phyloP scores from a whole-genome alignment of 139 green algal genomes.

The Asterochloris sp. region DNA sequence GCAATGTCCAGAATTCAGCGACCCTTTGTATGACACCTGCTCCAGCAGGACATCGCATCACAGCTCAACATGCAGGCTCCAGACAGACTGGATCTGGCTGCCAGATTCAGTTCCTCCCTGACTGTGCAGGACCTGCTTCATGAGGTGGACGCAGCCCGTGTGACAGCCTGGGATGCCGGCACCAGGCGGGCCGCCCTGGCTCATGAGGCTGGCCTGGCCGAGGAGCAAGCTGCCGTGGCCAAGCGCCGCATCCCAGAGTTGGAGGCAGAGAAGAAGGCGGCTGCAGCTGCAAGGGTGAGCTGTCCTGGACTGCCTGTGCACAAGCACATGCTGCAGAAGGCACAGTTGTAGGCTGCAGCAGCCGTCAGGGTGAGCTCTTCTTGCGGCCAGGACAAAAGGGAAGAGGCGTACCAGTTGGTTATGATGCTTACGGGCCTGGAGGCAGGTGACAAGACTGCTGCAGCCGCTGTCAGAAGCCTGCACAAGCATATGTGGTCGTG shows the following conservation, averaged over 20 bases:
- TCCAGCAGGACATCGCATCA: too few species aligned
- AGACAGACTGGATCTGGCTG: too few species aligned
- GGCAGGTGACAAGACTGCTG: neutral
- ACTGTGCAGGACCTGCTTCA: constrained; percentile 18
- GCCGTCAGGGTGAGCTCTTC: neutral
- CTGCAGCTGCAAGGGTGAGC: constrained; percentile 32
- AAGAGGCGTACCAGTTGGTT: too few species aligned
- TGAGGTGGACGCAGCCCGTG: constrained; percentile 5
- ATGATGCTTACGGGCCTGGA: neutral
- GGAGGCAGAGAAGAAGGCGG: constrained; percentile 53
- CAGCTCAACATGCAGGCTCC: too few species aligned
- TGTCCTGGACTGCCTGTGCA: neutral
- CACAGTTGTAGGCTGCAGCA: neutral
- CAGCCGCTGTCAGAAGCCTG: neutral
- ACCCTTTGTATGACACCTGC: too few species aligned
- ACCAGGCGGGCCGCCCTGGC: constrained; percentile 22
- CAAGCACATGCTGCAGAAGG: neutral
- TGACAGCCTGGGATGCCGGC: constrained; percentile 13
- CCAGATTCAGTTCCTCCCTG: too few species aligned
- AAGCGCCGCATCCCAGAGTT: constrained; percentile 40
- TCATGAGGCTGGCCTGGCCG: constrained; percentile 34
- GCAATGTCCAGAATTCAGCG: too few species aligned
- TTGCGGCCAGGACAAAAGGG: neutral
- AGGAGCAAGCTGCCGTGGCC: constrained; percentile 25
- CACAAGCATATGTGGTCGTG: neutral